Percentiles rank a stretch among this genome's conserved stretches.
These are phyloP conservation scores for Elsinoe arachidis DNA, from an alignment of 2,329 filamentous ascomycete species.

Conservation along the genomic window DNA sequence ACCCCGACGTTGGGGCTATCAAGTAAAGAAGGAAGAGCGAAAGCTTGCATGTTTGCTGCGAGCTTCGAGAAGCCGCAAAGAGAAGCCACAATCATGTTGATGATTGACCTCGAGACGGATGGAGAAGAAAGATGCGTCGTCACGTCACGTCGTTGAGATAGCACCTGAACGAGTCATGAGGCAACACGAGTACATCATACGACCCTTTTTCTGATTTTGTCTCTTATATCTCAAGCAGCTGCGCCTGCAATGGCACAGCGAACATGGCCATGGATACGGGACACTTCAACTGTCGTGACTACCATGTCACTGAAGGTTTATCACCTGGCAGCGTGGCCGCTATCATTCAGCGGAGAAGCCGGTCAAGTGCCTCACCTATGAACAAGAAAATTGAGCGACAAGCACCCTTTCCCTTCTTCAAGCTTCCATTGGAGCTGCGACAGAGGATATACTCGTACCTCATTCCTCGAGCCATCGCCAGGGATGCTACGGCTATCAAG, in stretches of 20 bases:
- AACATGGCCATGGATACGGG: constrained; percentile 24
- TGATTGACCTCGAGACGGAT: constrained; percentile 2
- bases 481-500: not conserved
- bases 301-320: constrained; percentile 19
- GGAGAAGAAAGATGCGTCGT: not conserved
- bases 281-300: constrained; percentile 31
- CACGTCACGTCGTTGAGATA: not conserved
- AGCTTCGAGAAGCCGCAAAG: not conserved
- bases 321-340: not conserved
- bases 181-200: not conserved
- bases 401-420: constrained; percentile 25
- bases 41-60: not conserved
- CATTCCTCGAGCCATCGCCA: constrained; percentile 32
- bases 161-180: not conserved
- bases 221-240: not conserved
- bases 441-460: constrained; percentile 34
- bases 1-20: constrained; percentile 51
- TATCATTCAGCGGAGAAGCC: not conserved
- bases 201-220: not conserved
- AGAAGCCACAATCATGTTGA: not conserved
- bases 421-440: constrained; percentile 38
- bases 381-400: not conserved
- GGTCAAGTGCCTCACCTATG: constrained; percentile 12
- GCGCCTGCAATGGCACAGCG: not conserved
- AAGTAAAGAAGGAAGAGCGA: not conserved